Percentiles rank a stretch among this genome's conserved stretches.
Evolutionary conservation across 768 basidiomycete genomes (phyloP).

Genomic region (Polyporus arcularius): DNA sequence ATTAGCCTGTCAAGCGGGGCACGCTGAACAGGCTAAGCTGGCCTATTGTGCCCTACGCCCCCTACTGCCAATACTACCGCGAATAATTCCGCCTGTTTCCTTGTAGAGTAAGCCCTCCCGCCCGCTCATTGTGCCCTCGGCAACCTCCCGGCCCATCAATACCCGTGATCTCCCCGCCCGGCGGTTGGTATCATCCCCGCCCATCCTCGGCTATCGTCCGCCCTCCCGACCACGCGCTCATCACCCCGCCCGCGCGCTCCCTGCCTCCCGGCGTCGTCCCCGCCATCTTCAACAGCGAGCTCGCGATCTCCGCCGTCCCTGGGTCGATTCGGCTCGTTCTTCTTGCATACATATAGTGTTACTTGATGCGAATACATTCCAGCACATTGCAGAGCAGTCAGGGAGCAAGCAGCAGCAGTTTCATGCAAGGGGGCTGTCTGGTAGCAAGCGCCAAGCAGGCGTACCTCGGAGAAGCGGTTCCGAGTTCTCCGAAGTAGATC

Average conservation of each 20-base stretch:
- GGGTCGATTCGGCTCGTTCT: neutral
- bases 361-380: neutral
- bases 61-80: no score
- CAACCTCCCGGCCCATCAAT: neutral
- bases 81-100: neutral
- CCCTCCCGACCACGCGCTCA: neutral
- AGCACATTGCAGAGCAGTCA: neutral
- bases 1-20: neutral
- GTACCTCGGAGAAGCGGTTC: no score
- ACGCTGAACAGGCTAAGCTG: neutral
- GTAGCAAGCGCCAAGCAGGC: no score
- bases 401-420: no score
- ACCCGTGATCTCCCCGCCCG: neutral
- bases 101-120: no score
- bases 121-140: no score
- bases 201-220: neutral
- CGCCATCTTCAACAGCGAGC: neutral
- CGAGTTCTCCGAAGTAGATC: no score
- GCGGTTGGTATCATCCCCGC: neutral
- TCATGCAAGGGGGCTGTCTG: neutral
- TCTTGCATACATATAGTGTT: neutral
- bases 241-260: neutral
- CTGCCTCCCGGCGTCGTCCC: neutral
- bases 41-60: no score
- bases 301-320: neutral